Evolutionary conservation across 2,329 filamentous ascomycete genomes (phyloP), one percentile per base, ranked within the genome.

Genomic region (Podosphaera leucotricha): DNA sequence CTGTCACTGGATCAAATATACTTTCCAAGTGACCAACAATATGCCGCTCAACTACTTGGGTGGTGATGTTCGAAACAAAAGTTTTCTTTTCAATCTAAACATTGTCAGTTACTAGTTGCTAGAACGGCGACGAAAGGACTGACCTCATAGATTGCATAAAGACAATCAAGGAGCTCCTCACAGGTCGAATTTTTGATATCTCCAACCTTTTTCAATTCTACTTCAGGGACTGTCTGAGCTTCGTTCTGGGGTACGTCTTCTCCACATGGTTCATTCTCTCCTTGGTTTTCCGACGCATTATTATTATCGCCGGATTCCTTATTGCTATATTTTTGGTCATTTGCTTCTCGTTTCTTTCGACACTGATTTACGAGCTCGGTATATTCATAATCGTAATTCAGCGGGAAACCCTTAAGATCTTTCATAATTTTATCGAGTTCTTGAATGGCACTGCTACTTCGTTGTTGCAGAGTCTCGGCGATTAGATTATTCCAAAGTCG

Each of bases 311-410:
- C 11, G 37, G 4, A 24, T 24, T 4, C 8, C 4, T 24, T 24
- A 5, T 24, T n/a, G n/a, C 22, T 24, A 8, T 5, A 13, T 3
- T 47, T 10, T 15, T 13, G 18, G 2, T 16, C 28, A 26, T 46
- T 46, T 44, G 46, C n/a, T n/a, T n/a, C n/a, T 30, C 47, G 45
- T 15, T 44, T 38, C 26, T 45, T 43, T 6, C 54, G 50, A 1
- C 43, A 46, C 18, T 54, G 55, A 0, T 47, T 38, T 10, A 62
- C 47, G 0, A 48, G 59, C 5, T 61, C 54, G 0, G 56, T 58
- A 37, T 56, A 62, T 37, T 59, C 58, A 30, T 61, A 57, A 33
- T 62, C 61, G 41, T 62, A 62, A 8, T 59, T 62, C 5, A 61
- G 56, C 0, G 58, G 56, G 43, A 55, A 56, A 2, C 43, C 46